Evolutionary conservation across 73 alveolate species (phyloP).

Genomic region (Tetrahymena thermophila): DNA sequence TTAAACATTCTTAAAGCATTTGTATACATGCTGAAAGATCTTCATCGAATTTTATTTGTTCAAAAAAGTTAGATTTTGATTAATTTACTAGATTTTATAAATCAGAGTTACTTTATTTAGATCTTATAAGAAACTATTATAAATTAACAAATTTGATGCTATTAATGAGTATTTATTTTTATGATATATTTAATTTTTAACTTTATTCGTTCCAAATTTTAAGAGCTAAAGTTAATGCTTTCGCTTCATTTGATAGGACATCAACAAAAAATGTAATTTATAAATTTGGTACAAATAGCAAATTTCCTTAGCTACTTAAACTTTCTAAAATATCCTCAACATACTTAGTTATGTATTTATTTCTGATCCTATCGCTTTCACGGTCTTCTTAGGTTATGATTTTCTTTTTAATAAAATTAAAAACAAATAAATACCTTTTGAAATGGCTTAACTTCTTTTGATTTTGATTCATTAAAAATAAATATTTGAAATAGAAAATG

Average conservation of each 20-base stretch:
- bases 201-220: neutral
- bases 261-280: neutral
- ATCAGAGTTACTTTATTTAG: too few relatives aligned
- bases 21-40: neutral
- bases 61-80: neutral
- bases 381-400: neutral
- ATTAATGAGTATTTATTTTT: too few relatives aligned
- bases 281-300: neutral
- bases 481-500: too few relatives aligned
- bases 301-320: too few relatives aligned
- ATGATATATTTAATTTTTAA: too few relatives aligned
- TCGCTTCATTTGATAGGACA: neutral
- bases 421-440: too few relatives aligned
- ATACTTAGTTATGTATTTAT: too few relatives aligned
- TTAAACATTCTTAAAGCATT: neutral
- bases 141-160: too few relatives aligned
- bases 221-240: neutral
- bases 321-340: neutral
- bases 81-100: neutral
- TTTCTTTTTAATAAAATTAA: neutral
- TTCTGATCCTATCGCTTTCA: neutral
- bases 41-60: neutral
- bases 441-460: too few relatives aligned
- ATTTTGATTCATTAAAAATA: too few relatives aligned
- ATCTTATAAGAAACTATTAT: too few relatives aligned